Conservation (phyloP, 164 flowering plant species). For the Brasenia schreberi region DNA sequence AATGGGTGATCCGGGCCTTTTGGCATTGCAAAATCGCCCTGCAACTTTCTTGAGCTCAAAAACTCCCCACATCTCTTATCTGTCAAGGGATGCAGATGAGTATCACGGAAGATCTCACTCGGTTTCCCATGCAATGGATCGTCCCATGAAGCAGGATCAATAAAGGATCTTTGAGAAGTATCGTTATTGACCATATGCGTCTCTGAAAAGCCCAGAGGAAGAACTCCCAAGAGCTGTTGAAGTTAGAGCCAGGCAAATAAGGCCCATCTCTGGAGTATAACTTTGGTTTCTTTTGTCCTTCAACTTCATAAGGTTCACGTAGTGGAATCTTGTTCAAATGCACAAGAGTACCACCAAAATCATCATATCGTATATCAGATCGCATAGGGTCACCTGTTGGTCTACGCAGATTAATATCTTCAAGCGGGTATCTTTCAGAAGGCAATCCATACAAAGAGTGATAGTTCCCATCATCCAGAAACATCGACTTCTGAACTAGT, state of each 20-base stretch:
- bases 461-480: conserved; percentile 8
- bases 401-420: not conserved
- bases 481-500: conserved; percentile 11
- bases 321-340: conserved; percentile 3
- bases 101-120: conserved; percentile 5
- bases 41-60: conserved; percentile 12
- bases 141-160: conserved; percentile 13
- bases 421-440: not conserved
- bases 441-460: conserved; percentile 9
- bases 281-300: conserved; percentile 4
- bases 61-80: conserved; percentile 13
- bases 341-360: not conserved
- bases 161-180: conserved; percentile 7
- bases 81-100: conserved; percentile 2
- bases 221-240: conserved; percentile 12
- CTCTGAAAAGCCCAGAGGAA: conserved; percentile 12
- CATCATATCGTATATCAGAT: not conserved
- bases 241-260: conserved; percentile 5
- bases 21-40: conserved; percentile 11
- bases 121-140: conserved; percentile 12
- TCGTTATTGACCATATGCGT: conserved; percentile 9
- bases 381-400: not conserved
- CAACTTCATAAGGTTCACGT: conserved; percentile 12
- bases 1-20: conserved; percentile 8
- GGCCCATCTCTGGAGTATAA: conserved; percentile 13